Evolutionary conservation across 2,329 filamentous ascomycete genomes (phyloP).

Genomic region (Hypoxylon sp.): DNA sequence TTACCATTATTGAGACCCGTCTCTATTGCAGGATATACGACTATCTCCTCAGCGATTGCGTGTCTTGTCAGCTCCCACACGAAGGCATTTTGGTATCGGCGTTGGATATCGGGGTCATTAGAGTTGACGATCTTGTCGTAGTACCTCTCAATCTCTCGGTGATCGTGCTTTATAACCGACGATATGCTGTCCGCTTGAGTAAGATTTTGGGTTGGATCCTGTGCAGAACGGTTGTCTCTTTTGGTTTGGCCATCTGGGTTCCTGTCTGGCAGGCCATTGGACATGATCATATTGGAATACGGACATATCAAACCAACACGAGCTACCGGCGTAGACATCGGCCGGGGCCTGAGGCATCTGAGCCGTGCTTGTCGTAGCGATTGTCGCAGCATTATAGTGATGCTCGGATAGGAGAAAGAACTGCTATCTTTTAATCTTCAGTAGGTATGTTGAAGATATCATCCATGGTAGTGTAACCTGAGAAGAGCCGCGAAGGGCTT

Average conservation of each 20-base stretch:
- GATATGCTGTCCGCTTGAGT: constrained; percentile 29
- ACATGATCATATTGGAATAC: constrained; percentile 24
- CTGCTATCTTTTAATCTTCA: not conserved
- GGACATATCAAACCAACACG: constrained; percentile 12
- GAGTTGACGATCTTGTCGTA: constrained; percentile 61
- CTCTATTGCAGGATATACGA: constrained; percentile 64
- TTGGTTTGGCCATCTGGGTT: not conserved
- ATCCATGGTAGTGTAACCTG: not conserved
- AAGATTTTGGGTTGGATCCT: constrained; percentile 17
- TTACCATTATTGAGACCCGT: constrained; percentile 58
- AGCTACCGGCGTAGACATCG: constrained; percentile 9
- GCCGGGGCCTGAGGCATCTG: constrained; percentile 4
- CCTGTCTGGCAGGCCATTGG: constrained; percentile 4
- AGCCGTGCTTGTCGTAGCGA: constrained; percentile 17
- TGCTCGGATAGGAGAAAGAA: not conserved
- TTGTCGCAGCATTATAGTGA: constrained; percentile 32
- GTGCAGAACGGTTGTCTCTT: constrained; percentile 10
- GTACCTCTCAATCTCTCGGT: constrained; percentile 51
- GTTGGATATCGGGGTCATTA: constrained; percentile 59
- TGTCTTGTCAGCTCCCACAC: constrained; percentile 68
- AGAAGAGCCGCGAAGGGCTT: not conserved
- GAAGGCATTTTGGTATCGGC: constrained; percentile 65
- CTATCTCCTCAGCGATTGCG: constrained; percentile 65
- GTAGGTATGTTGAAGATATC: not conserved
- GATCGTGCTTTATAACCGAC: constrained; percentile 44